Evolutionary conservation across 192 early-diverging fungal species (phyloP).

Genomic region (Mortierella antarctica): DNA sequence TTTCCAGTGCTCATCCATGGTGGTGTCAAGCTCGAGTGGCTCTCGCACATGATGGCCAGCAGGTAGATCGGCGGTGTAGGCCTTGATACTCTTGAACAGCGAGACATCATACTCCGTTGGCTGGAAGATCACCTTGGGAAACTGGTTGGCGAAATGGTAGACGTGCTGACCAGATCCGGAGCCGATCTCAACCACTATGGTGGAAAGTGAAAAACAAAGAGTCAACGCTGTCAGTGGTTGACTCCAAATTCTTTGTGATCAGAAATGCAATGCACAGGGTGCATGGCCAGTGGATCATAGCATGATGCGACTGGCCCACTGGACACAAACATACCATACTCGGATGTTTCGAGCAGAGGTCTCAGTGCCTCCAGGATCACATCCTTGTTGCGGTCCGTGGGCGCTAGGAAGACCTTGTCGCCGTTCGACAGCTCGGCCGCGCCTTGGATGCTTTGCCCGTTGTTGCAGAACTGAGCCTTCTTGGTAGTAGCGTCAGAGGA

Average conservation of each 20-base stretch:
- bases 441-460: conserved; percentile 3
- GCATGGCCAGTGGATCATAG: neutral
- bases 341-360: conserved; percentile 1
- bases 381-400: conserved; percentile 29
- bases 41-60: neutral
- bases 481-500: neutral
- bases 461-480: conserved; percentile 11
- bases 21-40: conserved; percentile 26
- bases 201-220: neutral
- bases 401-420: conserved; percentile 14
- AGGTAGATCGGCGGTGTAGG: conserved; percentile 18
- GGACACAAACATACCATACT: neutral
- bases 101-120: conserved; percentile 29
- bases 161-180: conserved; percentile 29
- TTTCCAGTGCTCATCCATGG: conserved; percentile 6
- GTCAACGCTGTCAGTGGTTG: neutral
- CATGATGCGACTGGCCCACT: neutral
- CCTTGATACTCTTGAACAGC: conserved; percentile 25
- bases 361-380: conserved; percentile 15
- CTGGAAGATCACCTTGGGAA: conserved; percentile 22
- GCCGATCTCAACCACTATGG: conserved; percentile 22
- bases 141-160: conserved; percentile 15
- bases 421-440: neutral
- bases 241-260: neutral
- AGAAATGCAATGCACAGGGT: neutral